Evolutionary conservation across 805 yeast genomes (phyloP), one percentile per base, ranked within the genome.

Genomic region (Brettanomyces naardenensis): DNA sequence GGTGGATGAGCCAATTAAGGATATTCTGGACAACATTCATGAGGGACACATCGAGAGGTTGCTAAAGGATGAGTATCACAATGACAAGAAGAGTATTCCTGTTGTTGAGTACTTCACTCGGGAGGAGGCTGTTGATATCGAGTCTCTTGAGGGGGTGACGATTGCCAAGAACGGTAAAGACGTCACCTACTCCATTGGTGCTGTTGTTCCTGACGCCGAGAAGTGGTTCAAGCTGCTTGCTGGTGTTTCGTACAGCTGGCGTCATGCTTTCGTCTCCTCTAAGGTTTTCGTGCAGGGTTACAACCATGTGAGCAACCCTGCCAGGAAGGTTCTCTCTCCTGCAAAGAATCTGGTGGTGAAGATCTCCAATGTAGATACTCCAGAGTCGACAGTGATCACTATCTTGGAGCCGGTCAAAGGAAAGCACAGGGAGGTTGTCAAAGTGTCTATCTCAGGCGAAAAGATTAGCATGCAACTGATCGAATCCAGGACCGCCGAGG

Each of bases 1-100:
- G 56, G 92, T 85, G 44, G 80, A 92, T 58, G 96, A 87, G 67
- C 97, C 98, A 53, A 85, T 92, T 56, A 80, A 84, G 64, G 84
- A 82, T 32, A 88, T 92, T 51, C 66, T 92, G 66, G 97, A 90
- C 58, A 67, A 73, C 49, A 80, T 92, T 44, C 96, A 92, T 56
- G 78, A 88, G 27, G 96, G 95, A 43, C 97, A 89, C 65, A 82
- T 92, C 57, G 64, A 66, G 41, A 75, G 62, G 50, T 71, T 84
- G 56, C 56, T 88, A 51, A 64, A 69, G 44, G 90, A 85, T 45
- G 74, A 68, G 39, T 92, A 92, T 64, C 62, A 59, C 41, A 80
- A 78, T 47, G 89, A 87, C 54, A 75, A 60, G 40, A 65, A 88
- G 17, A 67, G 66, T 49, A 80, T 92, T 52, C 97, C 97, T 37